phyloP scores from a whole-genome alignment of 345 rosid genomes.

The Eucalyptus albens region DNA sequence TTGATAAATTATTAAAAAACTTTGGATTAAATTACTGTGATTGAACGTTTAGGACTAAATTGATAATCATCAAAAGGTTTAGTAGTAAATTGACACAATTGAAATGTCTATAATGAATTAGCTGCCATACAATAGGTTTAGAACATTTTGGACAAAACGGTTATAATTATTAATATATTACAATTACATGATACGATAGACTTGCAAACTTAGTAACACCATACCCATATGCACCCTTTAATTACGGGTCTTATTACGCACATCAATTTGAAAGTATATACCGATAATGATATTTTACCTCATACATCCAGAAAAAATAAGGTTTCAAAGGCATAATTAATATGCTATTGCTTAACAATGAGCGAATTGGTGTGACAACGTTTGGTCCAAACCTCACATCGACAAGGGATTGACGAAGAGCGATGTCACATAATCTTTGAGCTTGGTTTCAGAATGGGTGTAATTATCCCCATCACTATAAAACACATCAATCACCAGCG shows the following conservation, averaged over 20 bases:
- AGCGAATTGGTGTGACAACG: not conserved
- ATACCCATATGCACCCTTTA: not conserved
- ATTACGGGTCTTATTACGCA: not conserved
- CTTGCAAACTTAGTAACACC: not conserved
- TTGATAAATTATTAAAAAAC: no score
- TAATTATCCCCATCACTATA: constrained; percentile 13
- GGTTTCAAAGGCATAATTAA: not conserved
- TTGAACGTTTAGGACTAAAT: no score
- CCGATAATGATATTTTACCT: not conserved
- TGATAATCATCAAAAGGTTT: no score
- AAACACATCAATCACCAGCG: not conserved
- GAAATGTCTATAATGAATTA: no score
- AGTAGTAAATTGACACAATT: no score
- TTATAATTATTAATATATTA: not conserved
- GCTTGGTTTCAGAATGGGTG: not conserved
- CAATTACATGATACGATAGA: not conserved
- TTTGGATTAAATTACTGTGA: no score
- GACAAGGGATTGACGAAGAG: not conserved
- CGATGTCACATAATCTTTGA: not conserved
- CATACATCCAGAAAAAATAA: not conserved
- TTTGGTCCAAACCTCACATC: not conserved
- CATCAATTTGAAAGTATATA: not conserved
- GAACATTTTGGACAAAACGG: not conserved
- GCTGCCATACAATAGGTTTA: not conserved
- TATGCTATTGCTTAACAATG: not conserved